A percentile compares a stretch with the other conserved stretches of the same genome.
Conservation (phyloP, 164 flowering plant species). For the Berberis vulgaris region DNA sequence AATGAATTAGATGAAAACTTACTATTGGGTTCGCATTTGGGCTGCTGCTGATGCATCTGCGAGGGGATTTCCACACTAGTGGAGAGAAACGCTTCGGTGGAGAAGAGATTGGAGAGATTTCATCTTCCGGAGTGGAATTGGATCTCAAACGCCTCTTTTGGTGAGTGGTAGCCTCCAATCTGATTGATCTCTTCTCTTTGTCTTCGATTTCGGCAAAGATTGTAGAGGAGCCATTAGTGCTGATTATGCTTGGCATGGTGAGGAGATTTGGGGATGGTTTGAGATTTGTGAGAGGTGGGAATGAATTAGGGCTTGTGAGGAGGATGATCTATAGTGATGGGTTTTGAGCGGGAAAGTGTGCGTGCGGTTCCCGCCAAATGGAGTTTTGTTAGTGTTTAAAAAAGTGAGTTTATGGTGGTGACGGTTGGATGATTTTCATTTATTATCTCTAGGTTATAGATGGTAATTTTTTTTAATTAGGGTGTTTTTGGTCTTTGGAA, state of each 20-base stretch:
- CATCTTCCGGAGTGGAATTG: slow-evolving; percentile 12
- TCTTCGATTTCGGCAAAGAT: slow-evolving; percentile 1
- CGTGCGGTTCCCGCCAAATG: background rate
- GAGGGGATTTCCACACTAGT: slow-evolving; percentile 53
- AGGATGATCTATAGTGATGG: background rate
- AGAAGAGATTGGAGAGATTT: slow-evolving; percentile 4
- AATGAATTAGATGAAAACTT: slow-evolving; percentile 8
- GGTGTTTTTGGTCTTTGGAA: too few relatives aligned
- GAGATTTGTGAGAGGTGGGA: background rate
- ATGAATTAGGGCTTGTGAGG: background rate
- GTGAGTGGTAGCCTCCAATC: slow-evolving; percentile 24
- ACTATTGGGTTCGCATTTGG: slow-evolving; percentile 29
- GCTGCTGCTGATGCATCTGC: slow-evolving; percentile 32
- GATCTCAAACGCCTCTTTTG: slow-evolving; percentile 46
- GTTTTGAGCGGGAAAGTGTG: background rate
- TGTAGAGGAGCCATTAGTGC: slow-evolving; percentile 3
- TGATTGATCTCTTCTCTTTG: slow-evolving; percentile 7
- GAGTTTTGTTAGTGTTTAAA: too few relatives aligned
- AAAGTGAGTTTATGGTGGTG: too few relatives aligned
- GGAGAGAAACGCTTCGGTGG: slow-evolving; percentile 17
- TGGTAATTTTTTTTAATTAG: too few relatives aligned
- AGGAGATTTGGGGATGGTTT: background rate
- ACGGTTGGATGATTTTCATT: too few relatives aligned
- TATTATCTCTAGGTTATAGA: too few relatives aligned
- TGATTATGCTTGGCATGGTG: slow-evolving; percentile 24